Base-by-base conservation (phyloP, 106 monocot genomes). In the Dendrobium chrysotoxum region DNA sequence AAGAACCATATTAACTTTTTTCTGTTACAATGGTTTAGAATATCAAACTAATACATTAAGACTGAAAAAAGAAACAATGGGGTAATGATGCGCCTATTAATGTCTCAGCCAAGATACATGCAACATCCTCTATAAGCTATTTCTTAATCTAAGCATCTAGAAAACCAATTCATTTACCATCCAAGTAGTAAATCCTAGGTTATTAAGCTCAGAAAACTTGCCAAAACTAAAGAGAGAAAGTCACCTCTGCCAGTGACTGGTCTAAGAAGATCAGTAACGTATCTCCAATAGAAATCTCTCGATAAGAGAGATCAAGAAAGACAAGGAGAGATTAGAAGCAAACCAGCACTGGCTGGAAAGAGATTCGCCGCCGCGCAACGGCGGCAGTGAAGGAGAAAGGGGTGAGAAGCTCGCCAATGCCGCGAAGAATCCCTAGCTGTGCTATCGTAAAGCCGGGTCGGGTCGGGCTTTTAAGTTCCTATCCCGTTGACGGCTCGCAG, bases 391-490 rank as follows among this genome's bases (percentile, higher is more conserved):
- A 25, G 76, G 13, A 9, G 26, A 28, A 75, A 40, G 28, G 47
- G 50, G 28, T 11, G 15, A 26, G n/a, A 25, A 15, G 47, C 44
- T 76, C 13, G 76, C 8, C 2, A 15, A 76, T 76, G 41, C 21
- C 25, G 28, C n/a, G 47, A 76, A 76, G 18, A 50, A 47, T 4
- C 76, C 76, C 76, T 46, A 76, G 47, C 46, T 8, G 25, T 42
- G 47, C 76, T 4, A 47, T 76, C 76, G 46, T 0, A 21, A 74
- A 42, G 74, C 74, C 76, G 76, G 76, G 76, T 76, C 76, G 76
- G 76, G 76, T 76, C 76, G 76, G 76, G 76, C 76, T 76, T 76
- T 40, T 28, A 47, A 50, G 76, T 47, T 74, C 21, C 2, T 31
- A 70, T 35, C 35, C 70, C 15, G 2, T 35, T 70, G 66, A 67